phyloP scores from a whole-genome alignment of 768 basidiomycete genomes.

The Rhodotorula babjevae region DNA sequence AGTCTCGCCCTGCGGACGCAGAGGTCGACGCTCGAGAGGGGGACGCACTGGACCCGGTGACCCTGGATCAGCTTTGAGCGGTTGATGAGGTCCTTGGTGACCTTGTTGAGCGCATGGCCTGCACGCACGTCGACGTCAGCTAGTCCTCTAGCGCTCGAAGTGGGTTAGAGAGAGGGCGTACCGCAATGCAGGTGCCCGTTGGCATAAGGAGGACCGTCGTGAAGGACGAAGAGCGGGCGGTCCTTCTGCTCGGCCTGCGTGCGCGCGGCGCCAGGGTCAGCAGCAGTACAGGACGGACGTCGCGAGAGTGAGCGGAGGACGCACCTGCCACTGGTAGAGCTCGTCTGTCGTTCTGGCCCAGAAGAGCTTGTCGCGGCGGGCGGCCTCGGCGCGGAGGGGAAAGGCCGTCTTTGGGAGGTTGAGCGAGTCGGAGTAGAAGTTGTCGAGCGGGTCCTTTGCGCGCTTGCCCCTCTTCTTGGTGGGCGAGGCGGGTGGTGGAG shows the following conservation, averaged over 20 bases:
- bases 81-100: constrained; percentile 91
- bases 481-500: too few relatives aligned
- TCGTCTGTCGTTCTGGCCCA: constrained; percentile 63
- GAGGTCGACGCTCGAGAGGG: too few relatives aligned
- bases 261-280: not conserved
- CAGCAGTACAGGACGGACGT: not conserved
- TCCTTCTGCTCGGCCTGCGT: constrained; percentile 61
- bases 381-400: constrained; percentile 64
- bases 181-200: constrained; percentile 96
- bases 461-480: not conserved
- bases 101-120: constrained; percentile 96
- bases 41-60: constrained; percentile 72
- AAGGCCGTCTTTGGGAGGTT: constrained; percentile 77
- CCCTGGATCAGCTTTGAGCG: constrained; percentile 78
- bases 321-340: constrained; percentile 60
- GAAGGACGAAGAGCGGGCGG: constrained; percentile 72
- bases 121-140: not conserved
- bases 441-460: constrained; percentile 17
- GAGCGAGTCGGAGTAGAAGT: constrained; percentile 60
- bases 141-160: not conserved
- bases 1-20: too few relatives aligned
- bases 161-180: constrained; percentile 46
- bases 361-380: constrained; percentile 59
- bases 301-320: not conserved
- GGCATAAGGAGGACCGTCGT: constrained; percentile 96